phyloP scores from a whole-genome alignment of 2,329 filamentous ascomycete genomes.

The Claviceps spartinae region DNA sequence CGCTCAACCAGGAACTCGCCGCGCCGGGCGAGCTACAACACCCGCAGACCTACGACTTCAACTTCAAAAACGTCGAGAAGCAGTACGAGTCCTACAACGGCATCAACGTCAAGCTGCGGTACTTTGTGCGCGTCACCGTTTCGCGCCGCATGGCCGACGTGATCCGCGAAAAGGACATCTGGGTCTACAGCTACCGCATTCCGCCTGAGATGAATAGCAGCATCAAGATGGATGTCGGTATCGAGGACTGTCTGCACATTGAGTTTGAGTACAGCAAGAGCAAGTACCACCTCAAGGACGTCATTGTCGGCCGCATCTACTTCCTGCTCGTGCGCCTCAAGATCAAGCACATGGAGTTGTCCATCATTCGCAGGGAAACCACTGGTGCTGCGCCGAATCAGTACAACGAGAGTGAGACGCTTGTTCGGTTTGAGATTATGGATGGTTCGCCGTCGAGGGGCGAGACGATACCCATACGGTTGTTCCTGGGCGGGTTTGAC shows the following conservation, averaged over 20 bases:
- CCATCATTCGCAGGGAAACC: conserved; percentile 92
- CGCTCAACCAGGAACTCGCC: conserved; percentile 88
- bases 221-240: conserved; percentile 99
- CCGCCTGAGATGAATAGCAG: conserved; percentile 95
- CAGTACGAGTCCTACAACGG: conserved; percentile 99
- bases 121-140: conserved; percentile 95
- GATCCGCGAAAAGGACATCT: conserved; percentile 96
- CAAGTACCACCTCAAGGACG: conserved; percentile 98
- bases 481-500: conserved; percentile 96
- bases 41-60: conserved; percentile 97
- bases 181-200: conserved; percentile 98
- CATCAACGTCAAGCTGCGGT: conserved; percentile 97
- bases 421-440: conserved; percentile 99
- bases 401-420: conserved; percentile 97
- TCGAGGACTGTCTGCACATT: conserved; percentile 97
- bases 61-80: conserved; percentile 99
- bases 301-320: conserved; percentile 97
- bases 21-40: conserved; percentile 96
- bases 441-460: conserved; percentile 94
- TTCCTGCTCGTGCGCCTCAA: conserved; percentile 93
- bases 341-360: conserved; percentile 99
- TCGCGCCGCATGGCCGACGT: conserved; percentile 95
- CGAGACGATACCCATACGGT: conserved; percentile 86
- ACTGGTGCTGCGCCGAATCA: conserved; percentile 95
- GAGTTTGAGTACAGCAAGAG: conserved; percentile 99